These are phyloP conservation scores for Xylaria sp. DNA, from an alignment of 2,329 filamentous ascomycete species.

Conservation along the genomic window DNA sequence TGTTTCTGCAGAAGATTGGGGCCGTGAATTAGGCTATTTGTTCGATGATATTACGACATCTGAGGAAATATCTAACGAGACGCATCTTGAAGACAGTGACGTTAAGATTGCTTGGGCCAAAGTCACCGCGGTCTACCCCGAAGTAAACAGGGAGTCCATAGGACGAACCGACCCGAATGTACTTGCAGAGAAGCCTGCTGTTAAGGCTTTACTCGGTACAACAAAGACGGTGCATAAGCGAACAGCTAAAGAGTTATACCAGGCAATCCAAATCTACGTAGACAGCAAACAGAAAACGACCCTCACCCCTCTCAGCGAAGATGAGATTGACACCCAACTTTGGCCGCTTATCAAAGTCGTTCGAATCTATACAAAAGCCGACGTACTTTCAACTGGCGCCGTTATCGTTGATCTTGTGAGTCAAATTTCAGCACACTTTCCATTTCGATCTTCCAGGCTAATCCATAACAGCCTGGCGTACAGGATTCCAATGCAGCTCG, in stretches of 20 bases:
- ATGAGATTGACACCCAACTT: slow-evolving; percentile 43
- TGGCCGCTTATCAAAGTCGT: slow-evolving; percentile 58
- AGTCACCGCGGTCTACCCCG: slow-evolving; percentile 53
- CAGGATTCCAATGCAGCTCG: slow-evolving; percentile 70
- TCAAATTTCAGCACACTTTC: slow-evolving; percentile 8
- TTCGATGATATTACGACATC: slow-evolving; percentile 58
- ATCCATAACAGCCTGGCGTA: slow-evolving; percentile 59
- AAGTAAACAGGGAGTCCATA: slow-evolving; percentile 33
- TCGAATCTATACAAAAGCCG: slow-evolving; percentile 61
- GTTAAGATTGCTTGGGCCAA: slow-evolving; percentile 55
- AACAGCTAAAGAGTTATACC: slow-evolving; percentile 56
- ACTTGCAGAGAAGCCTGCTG: slow-evolving; percentile 55
- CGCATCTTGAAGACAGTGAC: slow-evolving; percentile 57
- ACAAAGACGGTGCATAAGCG: slow-evolving; percentile 54
- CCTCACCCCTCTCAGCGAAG: background rate
- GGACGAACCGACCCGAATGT: slow-evolving; percentile 47
- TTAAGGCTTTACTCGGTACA: slow-evolving; percentile 59
- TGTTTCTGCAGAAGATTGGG: slow-evolving; percentile 63
- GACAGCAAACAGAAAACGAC: slow-evolving; percentile 60
- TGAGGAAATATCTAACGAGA: slow-evolving; percentile 53
- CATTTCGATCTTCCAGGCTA: slow-evolving; percentile 20
- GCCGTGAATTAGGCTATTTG: slow-evolving; percentile 60
- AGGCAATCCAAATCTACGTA: slow-evolving; percentile 60
- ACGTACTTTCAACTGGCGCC: slow-evolving; percentile 63
- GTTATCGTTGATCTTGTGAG: slow-evolving; percentile 65